phyloP scores from a whole-genome alignment of 2,329 filamentous ascomycete species.

The Sarocladium strictum region DNA sequence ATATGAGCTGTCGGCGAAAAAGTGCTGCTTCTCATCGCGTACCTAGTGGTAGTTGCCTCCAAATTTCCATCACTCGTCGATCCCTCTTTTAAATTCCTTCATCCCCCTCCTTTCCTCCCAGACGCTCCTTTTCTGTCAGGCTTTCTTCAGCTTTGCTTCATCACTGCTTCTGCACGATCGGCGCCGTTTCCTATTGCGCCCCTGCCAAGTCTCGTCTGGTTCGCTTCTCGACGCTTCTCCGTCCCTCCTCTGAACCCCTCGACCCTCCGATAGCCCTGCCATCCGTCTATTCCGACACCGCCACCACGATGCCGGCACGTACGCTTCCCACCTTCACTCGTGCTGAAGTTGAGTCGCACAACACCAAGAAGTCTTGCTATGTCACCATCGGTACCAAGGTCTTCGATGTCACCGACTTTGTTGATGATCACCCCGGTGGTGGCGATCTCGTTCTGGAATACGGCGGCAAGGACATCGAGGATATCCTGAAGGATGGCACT shows the following conservation, averaged over 20 bases:
- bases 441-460: slow-evolving; percentile 84
- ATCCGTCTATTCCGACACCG: slow-evolving; percentile 9
- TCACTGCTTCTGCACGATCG: background rate
- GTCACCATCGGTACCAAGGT: slow-evolving; percentile 86
- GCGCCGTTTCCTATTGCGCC: background rate
- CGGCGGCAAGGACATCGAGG: slow-evolving; percentile 77
- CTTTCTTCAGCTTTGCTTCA: background rate
- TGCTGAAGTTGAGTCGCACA: slow-evolving; percentile 77
- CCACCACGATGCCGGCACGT: slow-evolving; percentile 62
- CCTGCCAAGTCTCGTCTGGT: background rate
- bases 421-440: slow-evolving; percentile 87
- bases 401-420: slow-evolving; percentile 89
- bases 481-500: slow-evolving; percentile 73
- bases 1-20: background rate
- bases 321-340: slow-evolving; percentile 78
- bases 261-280: slow-evolving; percentile 11
- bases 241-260: slow-evolving; percentile 8
- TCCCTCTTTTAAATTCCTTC: background rate
- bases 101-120: background rate
- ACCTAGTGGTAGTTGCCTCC: background rate
- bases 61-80: background rate
- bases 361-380: slow-evolving; percentile 78
- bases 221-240: background rate
- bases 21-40: background rate
- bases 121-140: background rate